Base-by-base conservation (phyloP, 2,329 filamentous ascomycete species). In the Juglanconis juglandina region DNA sequence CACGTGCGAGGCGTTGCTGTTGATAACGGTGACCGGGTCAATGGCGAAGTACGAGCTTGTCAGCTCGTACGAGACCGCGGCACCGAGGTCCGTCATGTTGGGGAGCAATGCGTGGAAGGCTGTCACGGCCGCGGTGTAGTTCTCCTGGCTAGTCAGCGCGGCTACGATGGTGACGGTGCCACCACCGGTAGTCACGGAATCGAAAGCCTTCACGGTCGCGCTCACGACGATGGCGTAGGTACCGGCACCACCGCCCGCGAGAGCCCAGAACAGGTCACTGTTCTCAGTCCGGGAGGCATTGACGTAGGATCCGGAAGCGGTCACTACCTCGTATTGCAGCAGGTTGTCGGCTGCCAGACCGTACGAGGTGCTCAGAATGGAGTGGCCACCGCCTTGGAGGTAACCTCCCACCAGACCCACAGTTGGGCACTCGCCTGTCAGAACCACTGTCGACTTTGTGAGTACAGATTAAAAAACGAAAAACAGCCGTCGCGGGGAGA, bases 331-430 rank as follows among this genome's bases (percentile, higher is more conserved):
- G 56, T 77, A 75, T 47, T 77, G 73, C 14, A 82, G 71, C n/a
- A 79, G 72, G 63, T 81, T 75, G 64, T 82, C 79, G 24, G 77
- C 76, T 3, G 73, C 79, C 67, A 83, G 75, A 60, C 83, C 75
- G 63, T 80, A 82, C 32, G 77, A 69, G 49, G 76, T 76, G 33
- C 77, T 78, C 50, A 86, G 67, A 3, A 80, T 79, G 9, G 79
- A 81, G 66, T 85, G 81, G 0, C 83, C 83, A 52, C 81, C 83
- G 17, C 80, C 81, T 61, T 79, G 69, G 17, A 75, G 74, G 64
- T 77, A 79, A 10, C 77, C 77, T 50, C 79, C 80, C 13, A 74
- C 72, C 44, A 81, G 70, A 13, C 82, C 82, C 5, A 86, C 80
- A 2, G 78, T 82, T 63, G 64, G 54, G 10, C 61, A 63, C 47